Evolutionary conservation across 306 rosid genomes (phyloP), one percentile per base, ranked within the genome.

Genomic region (Spatholobus suberectus): DNA sequence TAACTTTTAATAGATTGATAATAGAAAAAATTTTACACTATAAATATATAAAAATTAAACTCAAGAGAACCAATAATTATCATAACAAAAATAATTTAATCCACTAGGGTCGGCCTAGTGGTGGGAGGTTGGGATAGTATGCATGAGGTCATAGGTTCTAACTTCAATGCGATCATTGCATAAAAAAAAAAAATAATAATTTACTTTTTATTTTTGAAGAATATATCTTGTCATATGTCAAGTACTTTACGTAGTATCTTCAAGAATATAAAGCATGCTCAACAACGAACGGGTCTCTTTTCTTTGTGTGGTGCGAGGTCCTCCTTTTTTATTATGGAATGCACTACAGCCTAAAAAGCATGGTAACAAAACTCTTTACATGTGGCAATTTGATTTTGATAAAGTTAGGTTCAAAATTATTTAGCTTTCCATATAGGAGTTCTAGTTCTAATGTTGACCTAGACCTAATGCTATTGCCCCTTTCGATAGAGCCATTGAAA

Each of bases 371-470:
- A 35, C 74, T 58, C 63, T 77, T 77, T 54, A 26, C 58, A 70
- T 77, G 81, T 72, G 79, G 47, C 43, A 72, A 44, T 35, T 55
- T 65, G 70, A 49, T 71, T 81, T 47, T 70, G 20, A 72, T 27
- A 82, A 54, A 17, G 74, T 58, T 66, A 70, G 44, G 63, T 73
- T 40, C 21, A 41, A 79, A 74, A 34, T 46, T 71, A 81, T 80
- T 70, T 54, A 69, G 72, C 87, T 77, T 32, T 90, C 85, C 92
- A 87, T 89, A 63, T 62, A 13, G 35, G 84, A 78, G 62, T 73
- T 77, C 69, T 52, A 69, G 80, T 76, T 73, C 61, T 66, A 90
- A 86, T 77, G 86, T 72, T 35, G 89, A 91, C 92, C 41, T 62
- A 66, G 73, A 86, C 90, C 95, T 81, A 88, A 88, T 69, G 49